These are phyloP conservation scores for Pythium folliculosum DNA, from an alignment of 352 stramenopile species.

Conservation along the genomic window DNA sequence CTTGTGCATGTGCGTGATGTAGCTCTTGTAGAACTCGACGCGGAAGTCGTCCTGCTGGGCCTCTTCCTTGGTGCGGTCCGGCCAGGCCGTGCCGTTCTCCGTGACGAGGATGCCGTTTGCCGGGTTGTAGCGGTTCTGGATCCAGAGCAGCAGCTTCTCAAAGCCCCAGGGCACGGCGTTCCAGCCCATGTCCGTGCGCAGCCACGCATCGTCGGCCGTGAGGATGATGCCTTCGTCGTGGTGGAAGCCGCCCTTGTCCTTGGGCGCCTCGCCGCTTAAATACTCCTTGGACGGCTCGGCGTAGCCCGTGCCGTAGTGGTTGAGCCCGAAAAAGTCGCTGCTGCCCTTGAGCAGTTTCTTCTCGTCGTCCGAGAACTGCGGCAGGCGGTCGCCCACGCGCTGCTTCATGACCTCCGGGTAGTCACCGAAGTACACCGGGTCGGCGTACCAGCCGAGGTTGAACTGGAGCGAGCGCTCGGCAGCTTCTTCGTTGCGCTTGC, in stretches of 20 bases:
- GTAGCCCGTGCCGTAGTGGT: constrained; percentile 90
- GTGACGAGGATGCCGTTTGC: constrained; percentile 86
- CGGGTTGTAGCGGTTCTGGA: constrained; percentile 83
- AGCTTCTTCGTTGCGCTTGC: constrained; percentile 65
- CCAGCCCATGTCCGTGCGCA: constrained; percentile 76
- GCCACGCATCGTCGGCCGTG: constrained; percentile 40
- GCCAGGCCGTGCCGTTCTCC: constrained; percentile 89
- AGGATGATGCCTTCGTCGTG: constrained; percentile 46
- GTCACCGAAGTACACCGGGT: constrained; percentile 91
- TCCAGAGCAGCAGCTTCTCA: constrained; percentile 86
- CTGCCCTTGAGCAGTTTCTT: constrained; percentile 74
- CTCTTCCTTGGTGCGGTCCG: constrained; percentile 24
- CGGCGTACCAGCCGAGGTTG: constrained; percentile 88
- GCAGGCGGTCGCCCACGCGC: constrained; percentile 79
- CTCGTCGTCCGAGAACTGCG: constrained; percentile 87
- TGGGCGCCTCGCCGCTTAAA: constrained; percentile 35
- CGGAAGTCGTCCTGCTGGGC: constrained; percentile 66
- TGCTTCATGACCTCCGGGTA: constrained; percentile 93
- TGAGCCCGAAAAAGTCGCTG: constrained; percentile 94
- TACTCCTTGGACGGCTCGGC: constrained; percentile 45
- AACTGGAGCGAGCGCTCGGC: constrained; percentile 84
- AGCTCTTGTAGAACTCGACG: constrained; percentile 81
- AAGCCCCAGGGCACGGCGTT: constrained; percentile 80
- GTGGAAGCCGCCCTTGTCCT: constrained; percentile 21
- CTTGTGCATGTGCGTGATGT: constrained; percentile 62